A percentile compares a stretch with the other conserved stretches of the same genome.
These are phyloP conservation scores for Turritis glabra DNA, from an alignment of 345 rosid species.

Conservation along the genomic window DNA sequence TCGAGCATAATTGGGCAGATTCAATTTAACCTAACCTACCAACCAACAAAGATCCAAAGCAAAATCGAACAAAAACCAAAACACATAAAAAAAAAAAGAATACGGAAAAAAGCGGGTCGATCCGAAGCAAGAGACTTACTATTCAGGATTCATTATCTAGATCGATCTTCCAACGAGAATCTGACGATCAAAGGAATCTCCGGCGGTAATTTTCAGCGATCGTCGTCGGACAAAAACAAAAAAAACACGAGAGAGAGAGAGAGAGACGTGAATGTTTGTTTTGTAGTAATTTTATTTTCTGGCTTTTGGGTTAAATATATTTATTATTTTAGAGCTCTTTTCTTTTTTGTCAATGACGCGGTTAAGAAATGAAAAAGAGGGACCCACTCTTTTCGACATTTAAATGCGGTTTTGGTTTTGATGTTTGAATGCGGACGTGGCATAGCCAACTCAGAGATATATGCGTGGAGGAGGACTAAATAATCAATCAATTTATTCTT, in stretches of 20 bases:
- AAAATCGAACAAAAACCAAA: constrained; percentile 11
- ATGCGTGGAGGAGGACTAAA: constrained; percentile 1
- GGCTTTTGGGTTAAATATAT: background rate
- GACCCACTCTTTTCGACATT: constrained; percentile 22
- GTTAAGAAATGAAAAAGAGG: constrained; percentile 17
- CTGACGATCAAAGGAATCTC: background rate
- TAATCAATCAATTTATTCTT: background rate
- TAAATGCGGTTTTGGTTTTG: constrained; percentile 20
- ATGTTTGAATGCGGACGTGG: constrained; percentile 29
- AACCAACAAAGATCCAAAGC: constrained; percentile 1
- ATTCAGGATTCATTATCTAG: constrained; percentile 42
- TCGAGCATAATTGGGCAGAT: background rate
- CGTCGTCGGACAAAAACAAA: constrained; percentile 15
- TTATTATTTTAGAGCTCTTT: background rate
- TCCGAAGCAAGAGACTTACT: constrained; percentile 29
- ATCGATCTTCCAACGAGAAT: constrained; percentile 26
- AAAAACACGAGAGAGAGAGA: constrained; percentile 13
- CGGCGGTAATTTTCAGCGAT: constrained; percentile 24
- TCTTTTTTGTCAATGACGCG: constrained; percentile 24
- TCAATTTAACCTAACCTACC: background rate
- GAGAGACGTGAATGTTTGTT: constrained; percentile 7
- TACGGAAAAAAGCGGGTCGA: background rate
- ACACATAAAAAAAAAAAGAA: background rate
- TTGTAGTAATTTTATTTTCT: background rate
- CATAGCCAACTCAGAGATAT: constrained; percentile 16